Conservation (phyloP, 2,329 filamentous ascomycete genomes). For the Aspergillus quadricinctus region DNA sequence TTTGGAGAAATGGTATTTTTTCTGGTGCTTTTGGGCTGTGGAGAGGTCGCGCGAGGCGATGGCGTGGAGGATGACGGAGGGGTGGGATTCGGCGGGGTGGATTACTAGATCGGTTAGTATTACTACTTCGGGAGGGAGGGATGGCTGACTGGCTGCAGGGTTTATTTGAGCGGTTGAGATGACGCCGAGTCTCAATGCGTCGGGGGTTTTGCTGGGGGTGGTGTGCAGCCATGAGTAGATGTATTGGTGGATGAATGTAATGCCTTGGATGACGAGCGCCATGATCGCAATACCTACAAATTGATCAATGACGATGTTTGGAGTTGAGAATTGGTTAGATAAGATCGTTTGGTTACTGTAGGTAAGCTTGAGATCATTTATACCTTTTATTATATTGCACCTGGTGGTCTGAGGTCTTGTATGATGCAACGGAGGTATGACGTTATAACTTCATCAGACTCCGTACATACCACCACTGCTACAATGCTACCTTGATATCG, state of each 20-base stretch:
- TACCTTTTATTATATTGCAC: background rate
- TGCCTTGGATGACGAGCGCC: slow-evolving; percentile 22
- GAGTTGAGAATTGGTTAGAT: background rate
- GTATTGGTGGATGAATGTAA: slow-evolving; percentile 22
- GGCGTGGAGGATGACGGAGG: slow-evolving; percentile 45
- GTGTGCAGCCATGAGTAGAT: slow-evolving; percentile 17
- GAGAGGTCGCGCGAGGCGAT: slow-evolving; percentile 50
- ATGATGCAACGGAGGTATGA: background rate
- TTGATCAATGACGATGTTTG: background rate
- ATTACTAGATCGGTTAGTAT: background rate
- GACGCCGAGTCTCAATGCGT: slow-evolving; percentile 20
- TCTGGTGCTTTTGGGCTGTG: slow-evolving; percentile 47
- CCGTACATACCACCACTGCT: background rate
- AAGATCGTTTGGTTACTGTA: background rate
- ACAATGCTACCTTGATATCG: background rate
- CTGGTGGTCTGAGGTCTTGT: background rate
- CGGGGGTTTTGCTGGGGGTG: slow-evolving; percentile 17
- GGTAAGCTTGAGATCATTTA: background rate
- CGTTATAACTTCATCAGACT: slow-evolving; percentile 1
- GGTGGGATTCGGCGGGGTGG: background rate
- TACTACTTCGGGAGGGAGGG: background rate
- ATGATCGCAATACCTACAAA: slow-evolving; percentile 7
- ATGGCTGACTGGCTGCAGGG: slow-evolving; percentile 14
- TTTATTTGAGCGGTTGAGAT: slow-evolving; percentile 22
- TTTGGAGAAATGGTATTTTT: slow-evolving; percentile 48